Percentiles rank a stretch among this genome's conserved stretches.
Evolutionary conservation across 2,329 filamentous ascomycete genomes (phyloP).

Genomic region (Macrophomina tecta): DNA sequence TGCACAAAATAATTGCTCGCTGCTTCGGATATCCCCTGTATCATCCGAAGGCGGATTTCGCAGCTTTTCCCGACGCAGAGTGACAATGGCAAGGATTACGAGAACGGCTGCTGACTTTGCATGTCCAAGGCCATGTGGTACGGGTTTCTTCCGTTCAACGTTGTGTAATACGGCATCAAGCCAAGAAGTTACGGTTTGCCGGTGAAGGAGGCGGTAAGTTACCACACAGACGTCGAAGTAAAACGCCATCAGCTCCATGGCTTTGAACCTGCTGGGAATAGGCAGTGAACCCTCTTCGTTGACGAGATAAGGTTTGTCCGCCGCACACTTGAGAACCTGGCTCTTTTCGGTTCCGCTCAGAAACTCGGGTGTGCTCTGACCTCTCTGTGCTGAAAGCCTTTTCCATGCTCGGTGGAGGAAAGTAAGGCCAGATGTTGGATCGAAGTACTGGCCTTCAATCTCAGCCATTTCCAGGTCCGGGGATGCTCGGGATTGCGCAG

Average conservation of each 20-base stretch:
- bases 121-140: slow-evolving; percentile 50
- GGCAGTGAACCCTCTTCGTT: slow-evolving; percentile 36
- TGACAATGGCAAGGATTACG: slow-evolving; percentile 53
- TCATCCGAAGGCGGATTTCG: slow-evolving; percentile 31
- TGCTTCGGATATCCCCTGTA: slow-evolving; percentile 32
- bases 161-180: slow-evolving; percentile 29
- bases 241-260: slow-evolving; percentile 53
- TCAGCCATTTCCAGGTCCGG: slow-evolving; percentile 47
- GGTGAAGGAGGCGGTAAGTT: slow-evolving; percentile 64
- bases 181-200: slow-evolving; percentile 59
- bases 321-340: slow-evolving; percentile 57
- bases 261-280: slow-evolving; percentile 50
- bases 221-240: slow-evolving; percentile 69
- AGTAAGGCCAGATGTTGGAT: slow-evolving; percentile 58
- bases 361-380: slow-evolving; percentile 32
- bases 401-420: slow-evolving; percentile 72
- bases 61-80: slow-evolving; percentile 40
- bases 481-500: neutral
- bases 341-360: slow-evolving; percentile 39
- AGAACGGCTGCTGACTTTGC: slow-evolving; percentile 50
- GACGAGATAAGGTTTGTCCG: slow-evolving; percentile 57
- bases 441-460: slow-evolving; percentile 62
- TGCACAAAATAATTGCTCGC: slow-evolving; percentile 53
- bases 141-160: slow-evolving; percentile 39
- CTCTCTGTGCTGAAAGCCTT: slow-evolving; percentile 64